Conservation (phyloP, 331 rosid genomes). For the Quercus lobata region DNA sequence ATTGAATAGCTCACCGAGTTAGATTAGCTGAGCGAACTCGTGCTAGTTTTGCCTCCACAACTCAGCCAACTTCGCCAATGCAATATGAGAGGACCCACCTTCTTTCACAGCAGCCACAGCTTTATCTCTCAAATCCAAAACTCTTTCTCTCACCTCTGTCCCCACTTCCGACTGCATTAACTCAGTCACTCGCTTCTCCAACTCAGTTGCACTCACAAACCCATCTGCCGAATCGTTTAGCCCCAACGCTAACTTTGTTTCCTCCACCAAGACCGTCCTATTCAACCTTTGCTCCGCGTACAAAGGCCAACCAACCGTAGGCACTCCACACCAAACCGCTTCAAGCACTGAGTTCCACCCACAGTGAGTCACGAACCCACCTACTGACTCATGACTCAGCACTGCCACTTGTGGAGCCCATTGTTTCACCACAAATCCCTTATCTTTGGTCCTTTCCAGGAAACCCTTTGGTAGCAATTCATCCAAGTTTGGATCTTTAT, state of each 20-base stretch:
- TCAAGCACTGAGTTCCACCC: constrained; percentile 31
- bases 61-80: background rate
- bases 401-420: constrained; percentile 19
- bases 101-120: constrained; percentile 1
- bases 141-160: constrained; percentile 3
- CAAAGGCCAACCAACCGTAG: constrained; percentile 27
- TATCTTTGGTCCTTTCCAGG: constrained; percentile 7
- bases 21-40: too few species aligned
- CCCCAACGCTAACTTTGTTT: constrained; percentile 14
- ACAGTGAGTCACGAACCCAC: constrained; percentile 15
- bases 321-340: constrained; percentile 12
- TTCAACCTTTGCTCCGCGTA: constrained; percentile 25
- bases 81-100: background rate
- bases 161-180: constrained; percentile 18
- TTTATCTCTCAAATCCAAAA: background rate
- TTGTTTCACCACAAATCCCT: constrained; percentile 2
- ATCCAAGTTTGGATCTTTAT: background rate
- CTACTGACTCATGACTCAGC: background rate
- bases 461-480: constrained; percentile 8
- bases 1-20: too few species aligned
- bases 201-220: constrained; percentile 20
- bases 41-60: background rate
- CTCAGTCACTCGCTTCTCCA: constrained; percentile 23
- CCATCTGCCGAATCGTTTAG: constrained; percentile 10
- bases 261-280: constrained; percentile 14